Base-by-base conservation (phyloP, 805 yeast genomes). In the Candida maesae region DNA sequence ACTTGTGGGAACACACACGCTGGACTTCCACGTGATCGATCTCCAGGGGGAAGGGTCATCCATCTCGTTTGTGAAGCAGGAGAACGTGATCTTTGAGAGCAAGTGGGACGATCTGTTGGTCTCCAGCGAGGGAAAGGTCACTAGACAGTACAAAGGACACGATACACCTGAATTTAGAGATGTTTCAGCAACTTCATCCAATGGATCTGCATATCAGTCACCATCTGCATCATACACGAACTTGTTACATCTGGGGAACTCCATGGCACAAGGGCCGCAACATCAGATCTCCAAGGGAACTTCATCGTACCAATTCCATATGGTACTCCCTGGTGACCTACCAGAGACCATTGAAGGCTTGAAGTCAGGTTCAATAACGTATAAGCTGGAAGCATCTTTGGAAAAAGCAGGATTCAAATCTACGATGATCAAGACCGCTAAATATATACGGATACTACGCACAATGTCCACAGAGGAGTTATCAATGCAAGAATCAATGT, bases 311-410 rank as follows among this genome's bases (percentile, higher is more conserved):
- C 96, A 97, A 0, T 90, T 90, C 59, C 78, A 79, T 36, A 71
- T 88, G 1, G 68, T 83, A 13, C 59, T 90, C 10, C 95, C 95
- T 0, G 95, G 95, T 4, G 74, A 78, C 42, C 44, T 57, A 7
- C 85, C 90, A 1, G 97, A 90, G 56, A 82, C 95, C 0, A 76
- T 90, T 2, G 96, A 90, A 59, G 96, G 96, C 2, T 68, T 88
- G 36, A 84, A 84, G 6, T 82, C 88, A n/a, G 88, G 87, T 11
- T 76, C 85, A 9, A 67, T 84, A 3, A 65, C 80, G 2, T 88
- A 89, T 64, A 74, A 74, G 45, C 62, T 91, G 46, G 84, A 82
- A 48, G 84, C 95, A 2, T 70, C 71, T 10, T 73, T 89, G 27
- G 95, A 88, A 53, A 70, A 91, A 75, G n/a, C 38, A 2, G 47